Percentiles rank a stretch among this genome's conserved stretches.
These are phyloP conservation scores for Fusarium tjaetaba DNA, from an alignment of 2,329 filamentous ascomycete species.

Conservation along the genomic window DNA sequence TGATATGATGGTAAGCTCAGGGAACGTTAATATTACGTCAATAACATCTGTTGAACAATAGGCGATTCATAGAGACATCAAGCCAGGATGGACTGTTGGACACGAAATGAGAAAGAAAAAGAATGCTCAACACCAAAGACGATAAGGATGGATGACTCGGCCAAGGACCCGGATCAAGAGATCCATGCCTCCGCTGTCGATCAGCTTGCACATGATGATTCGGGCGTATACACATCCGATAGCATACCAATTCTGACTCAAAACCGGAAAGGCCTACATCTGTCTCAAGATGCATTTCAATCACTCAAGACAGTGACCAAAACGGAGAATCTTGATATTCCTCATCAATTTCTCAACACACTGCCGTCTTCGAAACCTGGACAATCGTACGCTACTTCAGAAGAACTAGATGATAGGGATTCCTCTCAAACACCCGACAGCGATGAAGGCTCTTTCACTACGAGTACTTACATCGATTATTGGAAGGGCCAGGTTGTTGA, in stretches of 20 bases:
- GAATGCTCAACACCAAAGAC: background rate
- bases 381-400: background rate
- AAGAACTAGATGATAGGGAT: background rate
- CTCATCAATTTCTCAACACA: fast-evolving
- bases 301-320: background rate
- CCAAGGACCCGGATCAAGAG: too few relatives aligned
- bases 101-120: background rate
- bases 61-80: background rate
- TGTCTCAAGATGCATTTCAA: too few relatives aligned
- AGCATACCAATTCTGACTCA: too few relatives aligned
- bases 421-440: background rate
- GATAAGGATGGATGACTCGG: background rate
- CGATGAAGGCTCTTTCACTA: fast-evolving
- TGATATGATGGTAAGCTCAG: background rate
- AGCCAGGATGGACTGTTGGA: background rate
- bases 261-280: too few relatives aligned
- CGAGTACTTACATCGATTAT: fast-evolving
- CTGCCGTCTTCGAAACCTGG: background rate
- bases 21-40: background rate
- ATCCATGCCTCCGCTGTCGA: too few relatives aligned
- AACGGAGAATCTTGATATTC: background rate
- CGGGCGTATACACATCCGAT: too few relatives aligned
- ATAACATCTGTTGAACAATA: background rate
- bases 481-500: fast-evolving
- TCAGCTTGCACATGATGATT: too few relatives aligned